phyloP scores from a whole-genome alignment of 2,329 filamentous ascomycete genomes.

The Penicillium sp. region DNA sequence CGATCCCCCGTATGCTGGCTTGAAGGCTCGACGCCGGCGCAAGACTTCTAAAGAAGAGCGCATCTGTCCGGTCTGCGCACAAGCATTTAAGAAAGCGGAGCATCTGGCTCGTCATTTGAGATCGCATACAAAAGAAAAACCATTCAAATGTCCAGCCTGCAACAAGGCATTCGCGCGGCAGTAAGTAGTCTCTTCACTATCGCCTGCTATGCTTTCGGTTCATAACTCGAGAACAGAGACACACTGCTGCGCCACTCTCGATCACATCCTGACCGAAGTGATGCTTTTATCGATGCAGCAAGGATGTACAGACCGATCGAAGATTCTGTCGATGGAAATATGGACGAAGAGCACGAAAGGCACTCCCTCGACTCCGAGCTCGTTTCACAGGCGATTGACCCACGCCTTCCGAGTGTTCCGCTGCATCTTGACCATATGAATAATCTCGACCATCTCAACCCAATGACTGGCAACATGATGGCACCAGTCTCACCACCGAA shows the following conservation, averaged over 20 bases:
- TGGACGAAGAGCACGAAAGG: background rate
- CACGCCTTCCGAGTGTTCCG: background rate
- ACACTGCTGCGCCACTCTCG: constrained; percentile 16
- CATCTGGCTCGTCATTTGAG: constrained; percentile 35
- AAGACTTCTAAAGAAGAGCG: constrained; percentile 18
- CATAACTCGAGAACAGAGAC: constrained; percentile 4
- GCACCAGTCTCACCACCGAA: constrained; percentile 7
- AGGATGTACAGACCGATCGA: background rate
- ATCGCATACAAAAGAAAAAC: constrained; percentile 38
- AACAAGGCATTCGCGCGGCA: constrained; percentile 29
- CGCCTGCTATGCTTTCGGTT: background rate
- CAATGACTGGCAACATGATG: background rate
- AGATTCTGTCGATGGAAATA: background rate
- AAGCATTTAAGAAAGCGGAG: constrained; percentile 32
- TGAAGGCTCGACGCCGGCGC: constrained; percentile 10
- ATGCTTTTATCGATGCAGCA: background rate
- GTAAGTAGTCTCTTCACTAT: constrained; percentile 17
- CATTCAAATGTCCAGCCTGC: constrained; percentile 30
- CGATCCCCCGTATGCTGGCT: background rate
- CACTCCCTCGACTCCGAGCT: background rate
- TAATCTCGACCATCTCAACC: background rate
- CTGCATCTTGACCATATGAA: background rate
- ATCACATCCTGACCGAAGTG: constrained; percentile 9
- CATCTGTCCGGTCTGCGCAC: constrained; percentile 14
- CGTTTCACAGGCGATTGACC: background rate